phyloP scores from a whole-genome alignment of 495 filamentous ascomycete genomes.

The Chaetomium fimeti region DNA sequence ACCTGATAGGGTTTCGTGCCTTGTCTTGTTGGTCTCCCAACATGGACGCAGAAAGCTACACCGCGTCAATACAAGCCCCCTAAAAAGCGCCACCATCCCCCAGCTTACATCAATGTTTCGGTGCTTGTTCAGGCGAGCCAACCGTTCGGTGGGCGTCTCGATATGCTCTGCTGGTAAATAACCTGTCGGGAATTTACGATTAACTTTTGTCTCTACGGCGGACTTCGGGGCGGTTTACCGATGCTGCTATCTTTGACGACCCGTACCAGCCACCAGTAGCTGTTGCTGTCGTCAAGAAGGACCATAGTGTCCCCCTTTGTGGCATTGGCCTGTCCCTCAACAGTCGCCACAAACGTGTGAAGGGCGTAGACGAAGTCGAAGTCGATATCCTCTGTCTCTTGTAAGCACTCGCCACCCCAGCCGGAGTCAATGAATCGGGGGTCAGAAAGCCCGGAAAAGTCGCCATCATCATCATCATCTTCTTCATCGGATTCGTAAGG shows the following conservation, averaged over 20 bases:
- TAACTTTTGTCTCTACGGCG: constrained; percentile 6
- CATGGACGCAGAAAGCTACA: constrained; percentile 86
- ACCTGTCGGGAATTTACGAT: constrained; percentile 51
- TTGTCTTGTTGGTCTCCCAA: constrained; percentile 88
- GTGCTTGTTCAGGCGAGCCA: constrained; percentile 95
- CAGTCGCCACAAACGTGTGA: constrained; percentile 95
- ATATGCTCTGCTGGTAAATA: constrained; percentile 98
- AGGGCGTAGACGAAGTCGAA: constrained; percentile 99
- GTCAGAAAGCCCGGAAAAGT: constrained; percentile 48
- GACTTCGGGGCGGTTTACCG: constrained; percentile 54
- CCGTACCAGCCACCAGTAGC: constrained; percentile 98
- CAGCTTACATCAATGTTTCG: constrained; percentile 88
- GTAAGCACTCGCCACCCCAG: constrained; percentile 78
- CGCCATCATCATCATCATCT: constrained; percentile 47
- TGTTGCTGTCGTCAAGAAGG: constrained; percentile 98
- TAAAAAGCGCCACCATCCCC: neutral
- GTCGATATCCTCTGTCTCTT: constrained; percentile 91
- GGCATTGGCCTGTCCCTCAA: constrained; percentile 97
- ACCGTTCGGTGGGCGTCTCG: constrained; percentile 91
- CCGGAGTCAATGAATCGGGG: constrained; percentile 62
- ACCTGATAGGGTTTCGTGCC: constrained; percentile 82
- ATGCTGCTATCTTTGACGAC: constrained; percentile 97
- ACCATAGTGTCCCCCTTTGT: constrained; percentile 99
- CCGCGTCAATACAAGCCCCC: constrained; percentile 16
- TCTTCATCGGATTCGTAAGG: constrained; percentile 41